Conservation (phyloP, 805 yeast genomes). For the Zygosaccharomyces pseudorouxii region DNA sequence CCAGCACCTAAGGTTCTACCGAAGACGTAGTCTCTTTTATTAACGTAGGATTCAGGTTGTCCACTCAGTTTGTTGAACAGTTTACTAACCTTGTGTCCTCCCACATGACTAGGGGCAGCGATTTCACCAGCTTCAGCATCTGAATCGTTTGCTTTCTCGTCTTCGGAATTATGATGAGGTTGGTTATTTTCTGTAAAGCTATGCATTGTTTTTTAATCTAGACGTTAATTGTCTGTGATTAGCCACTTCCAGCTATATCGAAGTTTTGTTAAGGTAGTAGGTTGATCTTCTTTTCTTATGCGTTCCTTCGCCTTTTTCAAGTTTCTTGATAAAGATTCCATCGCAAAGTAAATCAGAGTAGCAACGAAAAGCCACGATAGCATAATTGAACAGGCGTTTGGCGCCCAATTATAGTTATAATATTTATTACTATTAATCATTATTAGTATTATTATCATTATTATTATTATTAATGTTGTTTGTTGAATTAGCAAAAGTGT, state of each 20-base stretch:
- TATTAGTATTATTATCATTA: background rate
- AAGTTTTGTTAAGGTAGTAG: background rate
- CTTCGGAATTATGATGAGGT: background rate
- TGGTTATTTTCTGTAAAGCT: background rate
- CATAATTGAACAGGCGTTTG: background rate
- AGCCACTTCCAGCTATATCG: no score
- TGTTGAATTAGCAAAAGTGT: background rate
- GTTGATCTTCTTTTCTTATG: background rate
- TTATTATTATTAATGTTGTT: no score
- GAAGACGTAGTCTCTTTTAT: constrained; percentile 67
- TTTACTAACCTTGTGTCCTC: constrained; percentile 36
- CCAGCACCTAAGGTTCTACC: constrained; percentile 92
- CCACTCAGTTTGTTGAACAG: constrained; percentile 56
- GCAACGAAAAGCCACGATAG: background rate
- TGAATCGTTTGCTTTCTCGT: background rate
- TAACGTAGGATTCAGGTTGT: constrained; percentile 64
- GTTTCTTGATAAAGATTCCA: background rate
- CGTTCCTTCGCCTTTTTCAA: background rate
- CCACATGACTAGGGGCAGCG: constrained; percentile 14
- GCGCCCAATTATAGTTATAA: background rate
- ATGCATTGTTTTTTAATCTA: no score
- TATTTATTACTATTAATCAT: background rate
- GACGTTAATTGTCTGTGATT: no score
- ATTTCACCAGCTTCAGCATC: background rate
- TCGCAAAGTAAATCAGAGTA: background rate